Evolutionary conservation across 75 land plant genomes (phyloP).

Genomic region (Pinus tabuliformis): DNA sequence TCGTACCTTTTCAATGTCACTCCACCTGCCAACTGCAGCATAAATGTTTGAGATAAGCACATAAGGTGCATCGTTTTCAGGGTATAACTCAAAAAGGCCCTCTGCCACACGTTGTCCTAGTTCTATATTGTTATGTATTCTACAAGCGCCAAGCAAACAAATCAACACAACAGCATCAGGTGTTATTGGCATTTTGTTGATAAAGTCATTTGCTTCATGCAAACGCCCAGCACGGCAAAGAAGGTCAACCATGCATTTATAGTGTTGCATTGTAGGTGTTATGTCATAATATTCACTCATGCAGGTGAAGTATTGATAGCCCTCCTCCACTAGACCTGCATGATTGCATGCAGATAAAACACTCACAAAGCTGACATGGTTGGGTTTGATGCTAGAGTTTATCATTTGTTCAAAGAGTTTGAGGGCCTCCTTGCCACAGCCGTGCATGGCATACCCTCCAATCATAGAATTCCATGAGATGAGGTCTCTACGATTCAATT

Average conservation of each 20-base stretch:
- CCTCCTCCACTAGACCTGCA: conserved; percentile 5
- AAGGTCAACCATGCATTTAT: conserved; percentile 5
- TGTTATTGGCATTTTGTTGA: too few relatives aligned
- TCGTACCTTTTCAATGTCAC: too few relatives aligned
- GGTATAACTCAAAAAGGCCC: too few relatives aligned
- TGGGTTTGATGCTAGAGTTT: not conserved
- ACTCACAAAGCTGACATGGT: not conserved
- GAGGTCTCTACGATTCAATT: not conserved
- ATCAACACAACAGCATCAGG: too few relatives aligned
- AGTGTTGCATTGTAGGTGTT: conserved; percentile 1
- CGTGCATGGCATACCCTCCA: not conserved
- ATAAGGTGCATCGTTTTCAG: too few relatives aligned
- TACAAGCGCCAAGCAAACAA: too few relatives aligned
- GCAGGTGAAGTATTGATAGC: not conserved
- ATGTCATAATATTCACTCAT: not conserved
- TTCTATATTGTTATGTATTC: too few relatives aligned
- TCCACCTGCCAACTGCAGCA: too few relatives aligned
- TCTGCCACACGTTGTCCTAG: too few relatives aligned
- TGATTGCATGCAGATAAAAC: conserved; percentile 4
- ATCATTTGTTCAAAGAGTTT: not conserved
- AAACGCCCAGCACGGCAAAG: conserved; percentile 1
- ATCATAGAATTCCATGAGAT: not conserved
- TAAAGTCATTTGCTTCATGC: not conserved
- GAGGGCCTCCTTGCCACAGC: not conserved
- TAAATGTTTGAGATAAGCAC: too few relatives aligned